Evolutionary conservation across 1,139 yeast genomes (phyloP).

Genomic region (Hansenula anomala): DNA sequence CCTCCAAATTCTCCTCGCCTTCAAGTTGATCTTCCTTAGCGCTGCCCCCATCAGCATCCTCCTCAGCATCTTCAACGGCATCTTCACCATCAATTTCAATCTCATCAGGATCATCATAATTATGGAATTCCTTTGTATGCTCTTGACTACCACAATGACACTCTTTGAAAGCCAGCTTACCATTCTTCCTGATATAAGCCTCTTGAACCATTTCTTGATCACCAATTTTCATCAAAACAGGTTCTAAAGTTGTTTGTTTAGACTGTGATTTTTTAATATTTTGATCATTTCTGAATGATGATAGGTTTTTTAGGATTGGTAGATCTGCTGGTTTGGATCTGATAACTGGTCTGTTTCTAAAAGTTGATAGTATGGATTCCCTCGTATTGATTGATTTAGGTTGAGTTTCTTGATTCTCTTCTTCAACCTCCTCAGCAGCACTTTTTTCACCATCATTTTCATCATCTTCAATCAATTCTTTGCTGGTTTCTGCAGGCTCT

Average conservation of each 20-base stretch:
- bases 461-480: no score
- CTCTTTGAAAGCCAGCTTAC: conserved; percentile 4
- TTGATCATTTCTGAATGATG: conserved; percentile 6
- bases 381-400: neutral
- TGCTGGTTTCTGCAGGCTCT: no score
- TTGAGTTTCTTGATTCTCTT: neutral
- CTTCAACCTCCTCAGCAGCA: conserved; percentile 1
- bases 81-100: no score
- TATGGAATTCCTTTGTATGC: neutral
- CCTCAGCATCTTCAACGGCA: neutral
- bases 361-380: neutral
- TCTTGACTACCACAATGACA: conserved; percentile 3
- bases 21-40: neutral
- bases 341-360: neutral
- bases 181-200: conserved; percentile 4
- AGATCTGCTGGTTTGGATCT: neutral
- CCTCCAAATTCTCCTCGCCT: no score
- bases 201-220: conserved; percentile 5
- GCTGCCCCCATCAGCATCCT: neutral
- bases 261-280: neutral
- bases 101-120: neutral
- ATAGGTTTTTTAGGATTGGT: conserved; percentile 1
- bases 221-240: conserved; percentile 4
- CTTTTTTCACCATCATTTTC: conserved; percentile 1
- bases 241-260: conserved; percentile 3